Evolutionary conservation across 352 stramenopile genomes (phyloP), one percentile per base, ranked within the genome.

Genomic region (Poterioochromonas sp.): DNA sequence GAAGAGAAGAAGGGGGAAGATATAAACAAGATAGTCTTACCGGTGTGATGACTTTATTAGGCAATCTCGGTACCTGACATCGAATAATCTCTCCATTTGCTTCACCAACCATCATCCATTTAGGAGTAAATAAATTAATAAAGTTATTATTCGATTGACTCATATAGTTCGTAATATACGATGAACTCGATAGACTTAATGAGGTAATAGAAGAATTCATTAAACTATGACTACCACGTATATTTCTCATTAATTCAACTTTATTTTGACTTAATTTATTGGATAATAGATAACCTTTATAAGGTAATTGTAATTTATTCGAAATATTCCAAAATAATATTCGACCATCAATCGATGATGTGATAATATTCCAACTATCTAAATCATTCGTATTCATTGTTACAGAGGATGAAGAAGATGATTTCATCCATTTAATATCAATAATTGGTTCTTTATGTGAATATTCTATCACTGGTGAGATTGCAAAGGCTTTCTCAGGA

Each of bases 361-460:
- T 26, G 15, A 58, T 26, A 15, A 58, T 15, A 15, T 58, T 15
- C 47, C 47, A 58, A 58, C 47, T 58, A 15, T 15, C 47, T 15
- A 58, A 26, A 15, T 15, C 15, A 15, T 15, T 58, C 47, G 47
- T 26, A 26, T 58, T 26, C 15, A 15, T 26, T 15, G 47, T 26
- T 15, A 58, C 47, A n/a, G 53, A 34, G 12, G 53, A 64, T 11
- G 2, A 8, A 11, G 29, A 64, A 20, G 44, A 20, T 20, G 26
- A 34, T 18, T 44, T 39, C 39, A 63, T 44, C 51, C 35, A 44
- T 29, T 62, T 51, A 29, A 83, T 65, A 76, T 90, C 88, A 34
- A 88, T 90, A 20, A 94, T 86, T 0, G 89, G 89, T 78, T 94
- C 88, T 49, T 89, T 85, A 78, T 93, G 90, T 78, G 91, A 93